phyloP scores from a whole-genome alignment of 2,329 filamentous ascomycete genomes.

The Arthrobotrys iridis region DNA sequence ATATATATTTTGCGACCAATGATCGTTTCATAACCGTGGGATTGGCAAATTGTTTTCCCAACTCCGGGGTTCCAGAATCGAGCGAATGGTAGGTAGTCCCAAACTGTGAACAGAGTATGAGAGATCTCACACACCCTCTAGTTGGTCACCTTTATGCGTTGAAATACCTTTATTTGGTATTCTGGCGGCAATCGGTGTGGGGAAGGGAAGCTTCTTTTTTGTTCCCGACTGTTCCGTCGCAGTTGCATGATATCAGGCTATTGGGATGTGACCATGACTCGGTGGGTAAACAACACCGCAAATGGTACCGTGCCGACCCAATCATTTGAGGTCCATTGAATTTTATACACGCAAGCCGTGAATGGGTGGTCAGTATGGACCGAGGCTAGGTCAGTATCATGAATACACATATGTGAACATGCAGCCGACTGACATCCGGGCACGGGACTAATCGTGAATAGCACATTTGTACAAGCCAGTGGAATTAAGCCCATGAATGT shows the following conservation, averaged over 20 bases:
- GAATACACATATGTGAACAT: too few species aligned
- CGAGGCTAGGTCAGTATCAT: too few species aligned
- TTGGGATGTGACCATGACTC: slow-evolving; percentile 9
- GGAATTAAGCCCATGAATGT: too few species aligned
- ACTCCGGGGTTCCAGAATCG: neutral
- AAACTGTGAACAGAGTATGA: slow-evolving; percentile 39
- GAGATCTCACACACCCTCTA: slow-evolving; percentile 8
- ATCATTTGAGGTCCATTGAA: neutral
- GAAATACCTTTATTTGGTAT: too few species aligned
- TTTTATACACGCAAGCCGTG: neutral
- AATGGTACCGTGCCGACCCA: neutral
- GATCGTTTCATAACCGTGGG: too few species aligned
- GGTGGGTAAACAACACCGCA: neutral
- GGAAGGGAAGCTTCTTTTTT: slow-evolving; percentile 23
- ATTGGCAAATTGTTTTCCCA: neutral
- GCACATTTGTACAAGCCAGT: too few species aligned
- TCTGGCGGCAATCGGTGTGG: neutral
- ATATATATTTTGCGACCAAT: too few species aligned
- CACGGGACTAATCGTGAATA: too few species aligned
- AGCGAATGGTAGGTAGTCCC: neutral
- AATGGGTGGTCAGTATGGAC: too few species aligned
- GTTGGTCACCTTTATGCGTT: slow-evolving; percentile 27
- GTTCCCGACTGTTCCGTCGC: slow-evolving; percentile 46
- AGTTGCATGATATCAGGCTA: slow-evolving; percentile 21
- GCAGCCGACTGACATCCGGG: too few species aligned